phyloP scores from a whole-genome alignment of 148 eudicot species.

The Rhododendron mucronatum region DNA sequence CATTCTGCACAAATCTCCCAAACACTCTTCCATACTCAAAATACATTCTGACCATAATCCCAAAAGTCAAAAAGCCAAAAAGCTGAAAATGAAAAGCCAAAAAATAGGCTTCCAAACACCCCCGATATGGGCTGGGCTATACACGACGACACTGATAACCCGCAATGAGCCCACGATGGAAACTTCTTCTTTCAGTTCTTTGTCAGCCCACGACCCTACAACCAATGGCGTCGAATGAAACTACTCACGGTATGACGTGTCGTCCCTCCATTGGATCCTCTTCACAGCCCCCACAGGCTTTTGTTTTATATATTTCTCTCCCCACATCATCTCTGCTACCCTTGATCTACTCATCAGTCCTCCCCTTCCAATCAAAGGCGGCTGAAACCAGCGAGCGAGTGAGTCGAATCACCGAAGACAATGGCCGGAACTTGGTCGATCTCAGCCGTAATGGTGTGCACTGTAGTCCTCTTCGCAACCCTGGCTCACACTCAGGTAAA shows the following conservation, averaged over 20 bases:
- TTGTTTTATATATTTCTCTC: not conserved
- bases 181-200: not conserved
- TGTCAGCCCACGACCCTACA: not conserved
- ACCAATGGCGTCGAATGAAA: constrained; percentile 4
- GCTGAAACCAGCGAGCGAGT: constrained; percentile 1
- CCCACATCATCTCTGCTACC: not conserved
- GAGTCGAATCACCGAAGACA: constrained; percentile 8
- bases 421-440: constrained; percentile 38
- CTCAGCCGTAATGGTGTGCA: constrained; percentile 26
- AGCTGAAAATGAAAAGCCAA: no score
- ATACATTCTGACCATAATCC: no score
- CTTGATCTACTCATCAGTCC: constrained; percentile 3
- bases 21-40: no score
- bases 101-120: no score
- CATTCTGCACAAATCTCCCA: no score
- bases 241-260: not conserved
- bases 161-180: not conserved
- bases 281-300: not conserved
- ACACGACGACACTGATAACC: not conserved
- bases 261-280: not conserved
- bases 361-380: not conserved
- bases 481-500: constrained; percentile 53
- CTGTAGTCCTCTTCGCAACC: constrained; percentile 41
- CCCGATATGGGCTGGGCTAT: not conserved
- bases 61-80: no score